phyloP scores from a whole-genome alignment of 352 stramenopile genomes.

The Phytophthora vignae region DNA sequence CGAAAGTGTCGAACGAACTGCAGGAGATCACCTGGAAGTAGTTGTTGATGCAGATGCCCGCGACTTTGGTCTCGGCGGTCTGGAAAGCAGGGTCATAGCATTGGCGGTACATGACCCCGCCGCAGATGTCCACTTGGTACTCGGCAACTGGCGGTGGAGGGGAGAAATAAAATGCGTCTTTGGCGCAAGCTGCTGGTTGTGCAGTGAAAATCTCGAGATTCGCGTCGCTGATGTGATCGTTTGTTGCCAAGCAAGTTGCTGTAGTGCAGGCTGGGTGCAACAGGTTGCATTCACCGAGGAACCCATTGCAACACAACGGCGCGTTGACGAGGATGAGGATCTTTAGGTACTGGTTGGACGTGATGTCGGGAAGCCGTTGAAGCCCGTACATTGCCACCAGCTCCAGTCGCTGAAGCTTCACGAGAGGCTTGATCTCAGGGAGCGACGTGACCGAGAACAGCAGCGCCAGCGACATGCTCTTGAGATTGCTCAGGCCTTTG shows the following conservation, averaged over 20 bases:
- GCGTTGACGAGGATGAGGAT: slow-evolving; percentile 5
- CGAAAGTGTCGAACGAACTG: background rate
- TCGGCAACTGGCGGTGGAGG: background rate
- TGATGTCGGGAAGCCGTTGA: slow-evolving; percentile 14
- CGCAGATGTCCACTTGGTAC: slow-evolving; percentile 13
- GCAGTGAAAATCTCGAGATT: slow-evolving; percentile 1
- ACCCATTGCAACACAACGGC: slow-evolving; percentile 33
- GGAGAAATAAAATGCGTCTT: background rate
- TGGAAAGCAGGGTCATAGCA: slow-evolving; percentile 1
- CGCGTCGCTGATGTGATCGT: background rate
- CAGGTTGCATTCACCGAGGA: slow-evolving; percentile 20
- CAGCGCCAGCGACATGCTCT: slow-evolving; percentile 29
- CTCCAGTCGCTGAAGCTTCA: slow-evolving; percentile 15
- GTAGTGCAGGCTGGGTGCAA: background rate
- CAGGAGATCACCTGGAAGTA: slow-evolving; percentile 22
- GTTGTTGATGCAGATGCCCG: slow-evolving; percentile 15
- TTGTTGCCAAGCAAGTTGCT: background rate
- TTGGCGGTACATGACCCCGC: slow-evolving; percentile 13
- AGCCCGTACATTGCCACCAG: slow-evolving; percentile 1
- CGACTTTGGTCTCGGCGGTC: background rate
- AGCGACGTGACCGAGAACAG: slow-evolving; percentile 7
- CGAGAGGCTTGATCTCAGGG: slow-evolving; percentile 20
- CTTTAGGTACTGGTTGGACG: background rate
- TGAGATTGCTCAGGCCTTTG: slow-evolving; percentile 23
- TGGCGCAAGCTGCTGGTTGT: slow-evolving; percentile 2